Base-by-base conservation (phyloP, 2,329 filamentous ascomycete species). In the Zymoseptoria pseudotritici region DNA sequence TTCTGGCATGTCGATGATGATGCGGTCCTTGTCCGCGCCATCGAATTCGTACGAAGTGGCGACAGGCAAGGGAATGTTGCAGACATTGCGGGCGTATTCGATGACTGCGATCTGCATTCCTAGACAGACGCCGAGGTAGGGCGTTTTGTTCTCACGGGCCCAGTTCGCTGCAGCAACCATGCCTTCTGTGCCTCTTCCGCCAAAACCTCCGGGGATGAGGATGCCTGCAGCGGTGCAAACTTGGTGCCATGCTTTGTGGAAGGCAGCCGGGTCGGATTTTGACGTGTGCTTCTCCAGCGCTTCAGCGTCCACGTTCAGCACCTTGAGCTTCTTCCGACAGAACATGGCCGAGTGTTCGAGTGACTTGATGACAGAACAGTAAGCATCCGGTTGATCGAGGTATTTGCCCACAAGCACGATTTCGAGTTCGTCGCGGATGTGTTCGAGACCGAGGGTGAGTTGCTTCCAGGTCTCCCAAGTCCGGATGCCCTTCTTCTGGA, bases 381-480 rank as follows among this genome's bases (percentile, higher is more conserved):
- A 97, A 4, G 90, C 88, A 74, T 97, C 93, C 58, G 91, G 86
- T 3, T 93, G 84, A 57, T 85, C 84, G 21, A 86, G 87, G 74
- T 99, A 99, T 77, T 97, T 97, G 67, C 94, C 94, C 10, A 97
- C 92, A 11, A 99, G 80, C 8, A 86, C 91, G 72, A 99, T 95
- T 50, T 83, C 82, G 60, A 97, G 87, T 0, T 83, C 80, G 51
- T 90, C 86, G 59, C 83, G 81, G 55, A 87, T 79, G 61, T 85
- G 83, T 58, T 87, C 82, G 69, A 89, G 83, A 19, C 84, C 82
- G 7, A 82, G 81, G 4, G 90, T 89, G 6, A 90, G 82, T 31
- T 78, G 78, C 70, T 86, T 86, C 93, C 93, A 97, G 66, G 87
- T 80, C 5, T 83, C 74, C 91, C 91, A 96, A 55, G 87, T 87